Percentiles rank a stretch among this genome's conserved stretches.
Conservation (phyloP, 73 alveolate genomes). For the Stentor roeselii region DNA sequence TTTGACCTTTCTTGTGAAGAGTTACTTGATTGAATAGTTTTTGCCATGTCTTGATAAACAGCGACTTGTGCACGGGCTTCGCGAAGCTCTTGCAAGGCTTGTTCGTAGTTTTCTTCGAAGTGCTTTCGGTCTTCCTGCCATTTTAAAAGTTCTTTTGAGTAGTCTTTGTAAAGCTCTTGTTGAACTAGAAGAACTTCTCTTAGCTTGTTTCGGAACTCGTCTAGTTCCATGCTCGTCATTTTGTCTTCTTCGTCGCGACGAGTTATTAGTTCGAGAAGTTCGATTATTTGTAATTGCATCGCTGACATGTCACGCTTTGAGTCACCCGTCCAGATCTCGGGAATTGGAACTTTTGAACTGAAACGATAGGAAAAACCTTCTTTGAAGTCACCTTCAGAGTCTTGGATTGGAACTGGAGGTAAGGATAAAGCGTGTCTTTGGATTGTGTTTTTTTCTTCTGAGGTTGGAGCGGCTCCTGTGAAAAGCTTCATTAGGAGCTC, state of each 20-base stretch:
- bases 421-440: neutral
- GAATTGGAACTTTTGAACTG: conserved; percentile 46
- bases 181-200: conserved; percentile 62
- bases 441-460: neutral
- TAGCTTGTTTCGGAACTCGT: conserved; percentile 38
- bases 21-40: conserved; percentile 30
- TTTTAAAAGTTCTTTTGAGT: conserved; percentile 45
- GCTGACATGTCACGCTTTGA: conserved; percentile 62
- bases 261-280: conserved; percentile 51
- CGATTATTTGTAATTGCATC: conserved; percentile 56
- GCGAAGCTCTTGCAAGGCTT: conserved; percentile 29
- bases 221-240: conserved; percentile 39
- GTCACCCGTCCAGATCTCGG: conserved; percentile 48
- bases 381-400: conserved; percentile 38
- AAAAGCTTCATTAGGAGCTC: conserved; percentile 7
- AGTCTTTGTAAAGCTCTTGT: conserved; percentile 67
- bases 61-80: conserved; percentile 41
- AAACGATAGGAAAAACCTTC: conserved; percentile 68
- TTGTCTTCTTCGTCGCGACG: conserved; percentile 55
- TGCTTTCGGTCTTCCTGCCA: conserved; percentile 41
- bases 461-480: conserved; percentile 15
- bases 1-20: conserved; percentile 25
- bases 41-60: conserved; percentile 22
- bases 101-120: conserved; percentile 22
- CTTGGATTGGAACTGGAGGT: conserved; percentile 31